Base-by-base conservation (phyloP, 2,329 filamentous ascomycete genomes). In the Ascochyta lentis region DNA sequence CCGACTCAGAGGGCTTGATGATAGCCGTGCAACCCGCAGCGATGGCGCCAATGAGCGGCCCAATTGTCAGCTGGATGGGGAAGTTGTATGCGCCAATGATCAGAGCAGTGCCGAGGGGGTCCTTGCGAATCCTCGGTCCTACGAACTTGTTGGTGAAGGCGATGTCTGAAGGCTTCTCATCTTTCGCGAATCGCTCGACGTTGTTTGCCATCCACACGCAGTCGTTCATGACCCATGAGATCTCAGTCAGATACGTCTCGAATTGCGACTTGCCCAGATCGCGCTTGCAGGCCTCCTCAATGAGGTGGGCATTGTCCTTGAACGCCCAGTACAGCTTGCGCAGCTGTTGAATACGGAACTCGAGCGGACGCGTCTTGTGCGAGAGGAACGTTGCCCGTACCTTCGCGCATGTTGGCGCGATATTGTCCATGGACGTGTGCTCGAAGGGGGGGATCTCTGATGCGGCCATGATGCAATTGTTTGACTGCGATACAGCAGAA, bases 51-150 rank as follows among this genome's bases (percentile, higher is more conserved):
- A 96, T 85, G 58, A 96, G 77, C 2, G 94, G 92, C 1, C 86
- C 84, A 37, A 98, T 74, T 34, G 87, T 86, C 39, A 98, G 83
- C 77, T 93, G 88, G 74, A 96, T 81, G 47, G 95, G 95, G 76
- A 93, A 96, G 81, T 99, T 99, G 85, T 91, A 98, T 39, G 95
- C 87, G 54, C 92, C 92, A 70, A 98, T 96, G 69, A 97, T 86
- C 66, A 98, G 81, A 10, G 91, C 86, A 37, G 87, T 81, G 33
- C 95, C 95, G 54, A 97, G 77, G 1, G 95, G 95, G 70, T 98
- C 94, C 79, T 96, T 96, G 63, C 88, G 83, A 73, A 96, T 88
- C 70, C 84, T 88, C 34, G 92, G 89, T 52, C 81, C 87, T 78
- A 96, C 83, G 38, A 89, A 72, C 64, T 83, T 83, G 77, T 88